Percentiles rank a stretch among this genome's conserved stretches.
Evolutionary conservation across 1,284 basidiomycete species (phyloP).

Genomic region (Puccinia sorghi): DNA sequence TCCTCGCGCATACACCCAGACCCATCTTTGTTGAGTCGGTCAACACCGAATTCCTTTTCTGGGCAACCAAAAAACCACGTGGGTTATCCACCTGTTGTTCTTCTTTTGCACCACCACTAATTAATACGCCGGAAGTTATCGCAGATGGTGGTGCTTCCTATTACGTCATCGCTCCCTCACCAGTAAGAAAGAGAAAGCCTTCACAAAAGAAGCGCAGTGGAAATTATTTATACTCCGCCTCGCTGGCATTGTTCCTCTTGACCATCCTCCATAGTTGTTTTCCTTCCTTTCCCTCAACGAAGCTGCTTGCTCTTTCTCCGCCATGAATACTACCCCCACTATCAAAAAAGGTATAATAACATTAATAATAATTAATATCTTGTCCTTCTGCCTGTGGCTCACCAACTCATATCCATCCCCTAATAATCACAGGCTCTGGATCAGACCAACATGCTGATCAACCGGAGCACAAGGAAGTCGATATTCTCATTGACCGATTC

Average conservation of each 20-base stretch:
- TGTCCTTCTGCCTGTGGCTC: background rate
- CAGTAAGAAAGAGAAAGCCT: too few relatives aligned
- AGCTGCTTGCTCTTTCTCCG: background rate
- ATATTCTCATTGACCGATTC: conserved; percentile 44
- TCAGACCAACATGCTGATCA: conserved; percentile 43
- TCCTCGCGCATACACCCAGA: too few relatives aligned
- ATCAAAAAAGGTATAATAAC: conserved; percentile 50
- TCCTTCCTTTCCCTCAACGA: background rate
- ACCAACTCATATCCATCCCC: too few relatives aligned
- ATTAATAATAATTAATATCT: background rate
- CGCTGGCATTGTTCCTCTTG: background rate
- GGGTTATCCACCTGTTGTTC: too few relatives aligned
- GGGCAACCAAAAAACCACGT: background rate
- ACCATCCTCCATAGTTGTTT: background rate
- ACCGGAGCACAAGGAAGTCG: conserved; percentile 43
- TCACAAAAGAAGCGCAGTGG: background rate
- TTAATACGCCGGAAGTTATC: too few relatives aligned
- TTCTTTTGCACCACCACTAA: too few relatives aligned
- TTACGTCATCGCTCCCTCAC: background rate
- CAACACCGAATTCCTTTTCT: background rate
- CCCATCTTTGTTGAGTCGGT: too few relatives aligned
- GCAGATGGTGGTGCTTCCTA: background rate
- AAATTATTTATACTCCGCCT: too few relatives aligned
- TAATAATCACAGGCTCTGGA: conserved; percentile 31
- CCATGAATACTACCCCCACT: conserved; percentile 34